Evolutionary conservation across 1,139 yeast genomes (phyloP).

Genomic region (Eremothecium cymbalariae): DNA sequence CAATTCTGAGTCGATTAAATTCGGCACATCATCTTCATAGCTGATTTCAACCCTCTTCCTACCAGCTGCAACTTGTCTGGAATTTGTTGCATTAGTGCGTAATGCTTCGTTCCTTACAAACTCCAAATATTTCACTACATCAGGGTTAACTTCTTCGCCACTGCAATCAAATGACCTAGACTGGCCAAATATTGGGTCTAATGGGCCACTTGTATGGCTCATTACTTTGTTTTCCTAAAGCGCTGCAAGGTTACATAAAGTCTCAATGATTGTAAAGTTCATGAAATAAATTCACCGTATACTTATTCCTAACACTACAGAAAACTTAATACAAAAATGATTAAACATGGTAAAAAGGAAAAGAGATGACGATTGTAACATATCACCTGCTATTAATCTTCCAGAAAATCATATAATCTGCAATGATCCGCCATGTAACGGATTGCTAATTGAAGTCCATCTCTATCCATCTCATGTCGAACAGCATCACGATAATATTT

Average conservation of each 20-base stretch:
- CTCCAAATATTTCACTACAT: slow-evolving; percentile 20
- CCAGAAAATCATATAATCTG: slow-evolving; percentile 11
- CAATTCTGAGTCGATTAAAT: not conserved
- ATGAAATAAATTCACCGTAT: too few relatives aligned
- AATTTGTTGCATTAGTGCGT: slow-evolving; percentile 17
- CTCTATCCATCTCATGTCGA: slow-evolving; percentile 15
- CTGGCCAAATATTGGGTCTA: slow-evolving; percentile 29
- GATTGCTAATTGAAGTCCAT: slow-evolving; percentile 12
- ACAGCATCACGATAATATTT: slow-evolving; percentile 27
- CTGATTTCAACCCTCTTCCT: not conserved
- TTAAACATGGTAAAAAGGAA: too few relatives aligned
- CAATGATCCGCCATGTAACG: slow-evolving; percentile 17
- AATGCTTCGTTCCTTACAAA: slow-evolving; percentile 27
- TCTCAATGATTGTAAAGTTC: too few relatives aligned
- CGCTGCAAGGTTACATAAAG: not conserved
- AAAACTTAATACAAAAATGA: too few relatives aligned
- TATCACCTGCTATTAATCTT: too few relatives aligned
- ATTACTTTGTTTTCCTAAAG: not conserved
- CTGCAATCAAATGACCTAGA: slow-evolving; percentile 22
- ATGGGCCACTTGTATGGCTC: slow-evolving; percentile 8
- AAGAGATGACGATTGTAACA: too few relatives aligned
- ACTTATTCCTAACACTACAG: too few relatives aligned
- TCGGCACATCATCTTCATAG: not conserved
- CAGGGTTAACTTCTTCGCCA: slow-evolving; percentile 24
- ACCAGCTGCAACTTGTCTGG: not conserved